phyloP scores from a whole-genome alignment of 2,329 filamentous ascomycete species.

The Calonectria pseudoreteaudii region DNA sequence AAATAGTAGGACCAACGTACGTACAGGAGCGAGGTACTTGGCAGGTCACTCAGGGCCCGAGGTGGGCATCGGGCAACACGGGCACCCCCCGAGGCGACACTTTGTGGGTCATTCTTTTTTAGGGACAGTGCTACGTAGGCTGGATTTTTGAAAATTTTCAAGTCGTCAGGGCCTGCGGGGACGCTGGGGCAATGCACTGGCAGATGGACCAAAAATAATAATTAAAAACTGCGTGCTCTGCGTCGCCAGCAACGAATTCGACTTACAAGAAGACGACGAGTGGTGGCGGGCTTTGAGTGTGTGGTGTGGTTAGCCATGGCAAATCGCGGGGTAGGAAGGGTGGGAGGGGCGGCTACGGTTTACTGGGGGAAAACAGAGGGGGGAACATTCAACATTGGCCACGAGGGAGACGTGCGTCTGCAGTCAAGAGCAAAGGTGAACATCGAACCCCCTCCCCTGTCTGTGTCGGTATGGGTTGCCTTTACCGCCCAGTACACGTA shows the following conservation, averaged over 20 bases:
- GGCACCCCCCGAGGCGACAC: neutral
- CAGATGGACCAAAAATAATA: constrained; percentile 10
- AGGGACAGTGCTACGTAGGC: neutral
- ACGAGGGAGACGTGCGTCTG: constrained; percentile 24
- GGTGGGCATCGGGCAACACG: neutral
- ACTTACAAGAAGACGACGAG: constrained; percentile 24
- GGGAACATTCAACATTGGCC: constrained; percentile 21
- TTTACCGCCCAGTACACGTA: constrained; percentile 18
- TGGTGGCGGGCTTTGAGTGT: constrained; percentile 20
- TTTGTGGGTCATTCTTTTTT: constrained; percentile 6
- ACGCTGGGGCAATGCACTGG: constrained; percentile 8
- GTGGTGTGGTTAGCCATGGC: constrained; percentile 17
- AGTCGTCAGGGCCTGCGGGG: neutral
- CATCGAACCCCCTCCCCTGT: neutral
- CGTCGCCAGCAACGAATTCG: neutral
- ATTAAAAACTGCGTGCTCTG: constrained; percentile 8
- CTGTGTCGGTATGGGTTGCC: neutral
- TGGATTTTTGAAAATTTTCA: constrained; percentile 7
- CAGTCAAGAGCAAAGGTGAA: constrained; percentile 6
- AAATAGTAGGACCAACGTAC: constrained; percentile 32
- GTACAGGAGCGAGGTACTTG: constrained; percentile 12
- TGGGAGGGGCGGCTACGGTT: constrained; percentile 20
- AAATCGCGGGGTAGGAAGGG: constrained; percentile 41
- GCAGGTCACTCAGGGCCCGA: neutral
- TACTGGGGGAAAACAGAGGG: constrained; percentile 13